Evolutionary conservation across 768 basidiomycete species (phyloP).

Genomic region (Tricholoma hemisulphureum): DNA sequence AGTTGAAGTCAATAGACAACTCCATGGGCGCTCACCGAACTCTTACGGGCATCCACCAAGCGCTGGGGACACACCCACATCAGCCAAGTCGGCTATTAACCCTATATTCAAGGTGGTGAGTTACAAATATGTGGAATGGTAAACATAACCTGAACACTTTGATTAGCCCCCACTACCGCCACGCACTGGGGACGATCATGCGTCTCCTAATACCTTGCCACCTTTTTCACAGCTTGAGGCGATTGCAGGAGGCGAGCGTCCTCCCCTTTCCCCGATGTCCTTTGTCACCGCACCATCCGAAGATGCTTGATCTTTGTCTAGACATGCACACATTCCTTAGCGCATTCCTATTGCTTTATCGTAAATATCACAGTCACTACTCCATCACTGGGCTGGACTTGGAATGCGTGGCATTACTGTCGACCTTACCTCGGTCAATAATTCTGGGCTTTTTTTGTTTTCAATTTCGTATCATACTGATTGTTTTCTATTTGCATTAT

Average conservation of each 20-base stretch:
- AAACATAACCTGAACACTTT: constrained; percentile 34
- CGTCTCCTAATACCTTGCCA: constrained; percentile 25
- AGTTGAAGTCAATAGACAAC: constrained; percentile 52
- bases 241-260: constrained; percentile 73
- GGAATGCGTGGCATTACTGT: constrained; percentile 1
- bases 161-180: constrained; percentile 57
- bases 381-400: constrained; percentile 20
- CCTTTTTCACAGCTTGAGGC: constrained; percentile 83
- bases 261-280: constrained; percentile 75
- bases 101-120: constrained; percentile 91
- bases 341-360: constrained; percentile 15
- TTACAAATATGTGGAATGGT: constrained; percentile 44
- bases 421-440: constrained; percentile 23
- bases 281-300: constrained; percentile 47
- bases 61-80: constrained; percentile 59
- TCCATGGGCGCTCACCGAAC: constrained; percentile 52
- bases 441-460: constrained; percentile 28
- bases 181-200: constrained; percentile 31
- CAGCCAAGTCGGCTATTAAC: constrained; percentile 71
- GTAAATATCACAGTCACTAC: constrained; percentile 19
- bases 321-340: constrained; percentile 22
- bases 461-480: constrained; percentile 38
- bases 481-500: constrained; percentile 45
- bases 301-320: constrained; percentile 40
- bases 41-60: constrained; percentile 60